Percentiles rank a stretch among this genome's conserved stretches.
phyloP scores from a whole-genome alignment of 202 grass and related monocot genomes.

The Carex arenaria region DNA sequence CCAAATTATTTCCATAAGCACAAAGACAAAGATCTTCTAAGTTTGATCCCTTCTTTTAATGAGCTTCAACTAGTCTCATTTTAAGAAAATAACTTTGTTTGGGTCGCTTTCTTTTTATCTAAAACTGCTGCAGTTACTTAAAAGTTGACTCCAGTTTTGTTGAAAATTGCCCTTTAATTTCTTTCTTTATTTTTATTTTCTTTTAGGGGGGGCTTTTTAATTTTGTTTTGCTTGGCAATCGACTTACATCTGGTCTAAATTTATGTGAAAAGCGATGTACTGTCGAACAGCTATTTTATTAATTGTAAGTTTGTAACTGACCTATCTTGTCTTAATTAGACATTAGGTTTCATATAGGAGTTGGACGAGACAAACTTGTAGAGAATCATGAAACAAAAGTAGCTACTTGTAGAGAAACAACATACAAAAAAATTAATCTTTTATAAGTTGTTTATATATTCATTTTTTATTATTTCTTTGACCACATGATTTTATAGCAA shows the following conservation, averaged over 20 bases:
- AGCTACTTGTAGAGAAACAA: no score
- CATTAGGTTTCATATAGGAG: not conserved
- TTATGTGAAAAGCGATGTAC: not conserved
- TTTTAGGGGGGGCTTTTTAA: not conserved
- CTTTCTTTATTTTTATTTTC: not conserved
- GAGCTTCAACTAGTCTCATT: not conserved
- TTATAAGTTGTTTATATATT: no score
- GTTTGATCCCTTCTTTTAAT: not conserved
- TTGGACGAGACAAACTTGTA: not conserved
- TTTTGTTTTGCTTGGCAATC: not conserved
- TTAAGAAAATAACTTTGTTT: not conserved
- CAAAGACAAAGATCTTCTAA: not conserved
- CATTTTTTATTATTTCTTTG: no score
- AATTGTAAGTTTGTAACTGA: not conserved
- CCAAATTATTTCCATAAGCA: not conserved
- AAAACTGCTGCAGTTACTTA: not conserved
- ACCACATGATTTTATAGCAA: no score
- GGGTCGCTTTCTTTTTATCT: not conserved
- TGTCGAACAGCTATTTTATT: not conserved
- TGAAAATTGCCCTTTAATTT: not conserved
- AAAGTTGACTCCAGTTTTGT: conserved; percentile 6
- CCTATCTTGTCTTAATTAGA: not conserved
- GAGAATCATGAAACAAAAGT: not conserved
- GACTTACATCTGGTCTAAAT: not conserved
- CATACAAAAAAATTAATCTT: no score